Base-by-base conservation (phyloP, 2,329 filamentous ascomycete species). In the Bipolaris oryzae region DNA sequence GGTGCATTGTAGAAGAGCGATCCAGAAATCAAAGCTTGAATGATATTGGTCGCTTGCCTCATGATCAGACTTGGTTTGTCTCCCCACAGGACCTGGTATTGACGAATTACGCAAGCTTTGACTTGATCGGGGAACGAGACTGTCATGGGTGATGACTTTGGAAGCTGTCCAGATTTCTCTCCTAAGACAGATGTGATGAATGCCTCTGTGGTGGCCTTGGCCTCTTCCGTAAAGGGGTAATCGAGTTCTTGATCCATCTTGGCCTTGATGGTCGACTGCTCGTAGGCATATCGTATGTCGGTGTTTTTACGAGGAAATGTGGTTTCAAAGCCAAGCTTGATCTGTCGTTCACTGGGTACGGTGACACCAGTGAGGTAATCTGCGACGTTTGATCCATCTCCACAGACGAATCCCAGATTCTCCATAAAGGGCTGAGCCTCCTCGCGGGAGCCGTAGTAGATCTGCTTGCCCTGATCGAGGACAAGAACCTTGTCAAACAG, bases 281-380 rank as follows among this genome's bases (percentile, higher is more conserved):
- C 82, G 79, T 84, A 87, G 5, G 74, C 60, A 13, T 70, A 63
- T 20, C 72, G 73, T 25, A 82, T 76, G 16, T 81, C 80, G 20
- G 76, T 72, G 1, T 77, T 74, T 9, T 74, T 80, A 16, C 78
- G 73, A 6, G 80, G 80, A 7, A 80, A 78, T 5, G 11, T 31
- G 16, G 66, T 66, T 51, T 81, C 78, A 43, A 65, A 81, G 2
- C 75, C 78, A 10, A 65, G 56, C 9, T 66, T 68, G 16, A 80
- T 74, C n/a, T 75, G 54, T 50, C 79, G 73, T 57, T 81, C 79
- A 31, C 71, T 70, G 1, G 79, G 64, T 5, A 76, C 77, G 1
- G 86, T 90, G 57, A 92, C 85, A 3, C 87, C 89, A 0, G 89
- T 92, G n/a, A 93, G 76, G 72, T 91, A 93, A 67, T 94, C 90